These are phyloP conservation scores for Filobasidium uniguttulatum DNA, from an alignment of 1,284 basidiomycete species.

Conservation along the genomic window DNA sequence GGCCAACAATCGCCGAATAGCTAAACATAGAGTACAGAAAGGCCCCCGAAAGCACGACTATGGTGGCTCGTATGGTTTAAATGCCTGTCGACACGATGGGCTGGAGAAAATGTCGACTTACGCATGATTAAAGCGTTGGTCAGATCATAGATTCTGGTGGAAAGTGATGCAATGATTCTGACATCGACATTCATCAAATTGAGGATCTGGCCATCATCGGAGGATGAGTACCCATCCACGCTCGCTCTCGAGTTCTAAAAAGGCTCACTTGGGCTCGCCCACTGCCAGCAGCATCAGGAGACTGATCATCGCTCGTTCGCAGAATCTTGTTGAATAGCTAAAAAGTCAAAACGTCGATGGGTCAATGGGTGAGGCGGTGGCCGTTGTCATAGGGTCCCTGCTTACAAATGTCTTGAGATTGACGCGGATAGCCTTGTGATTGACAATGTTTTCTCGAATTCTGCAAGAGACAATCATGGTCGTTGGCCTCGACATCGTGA, in stretches of 20 bases:
- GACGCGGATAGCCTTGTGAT: slow-evolving; percentile 30
- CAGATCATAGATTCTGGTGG: slow-evolving; percentile 24
- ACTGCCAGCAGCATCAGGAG: slow-evolving; percentile 26
- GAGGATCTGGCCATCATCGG: slow-evolving; percentile 16
- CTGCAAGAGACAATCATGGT: slow-evolving; percentile 12
- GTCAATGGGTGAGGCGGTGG: background rate
- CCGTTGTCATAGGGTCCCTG: background rate
- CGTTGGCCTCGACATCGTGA: no score
- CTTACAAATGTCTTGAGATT: slow-evolving; percentile 26
- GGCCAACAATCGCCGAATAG: slow-evolving; percentile 27
- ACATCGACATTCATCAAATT: slow-evolving; percentile 34
- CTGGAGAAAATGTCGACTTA: slow-evolving; percentile 14
- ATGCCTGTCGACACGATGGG: background rate
- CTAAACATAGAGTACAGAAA: slow-evolving; percentile 34
- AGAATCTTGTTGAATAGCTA: slow-evolving; percentile 34
- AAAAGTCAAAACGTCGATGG: background rate
- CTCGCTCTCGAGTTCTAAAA: background rate
- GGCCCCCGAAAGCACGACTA: slow-evolving; percentile 26
- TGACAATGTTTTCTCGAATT: slow-evolving; percentile 30
- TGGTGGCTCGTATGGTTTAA: background rate
- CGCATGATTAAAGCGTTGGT: slow-evolving; percentile 26
- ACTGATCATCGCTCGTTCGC: slow-evolving; percentile 27
- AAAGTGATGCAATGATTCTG: slow-evolving; percentile 23
- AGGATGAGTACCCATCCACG: background rate
- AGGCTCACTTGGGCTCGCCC: slow-evolving; percentile 25